phyloP scores from a whole-genome alignment of 768 basidiomycete genomes.

The Serendipita vermifera region DNA sequence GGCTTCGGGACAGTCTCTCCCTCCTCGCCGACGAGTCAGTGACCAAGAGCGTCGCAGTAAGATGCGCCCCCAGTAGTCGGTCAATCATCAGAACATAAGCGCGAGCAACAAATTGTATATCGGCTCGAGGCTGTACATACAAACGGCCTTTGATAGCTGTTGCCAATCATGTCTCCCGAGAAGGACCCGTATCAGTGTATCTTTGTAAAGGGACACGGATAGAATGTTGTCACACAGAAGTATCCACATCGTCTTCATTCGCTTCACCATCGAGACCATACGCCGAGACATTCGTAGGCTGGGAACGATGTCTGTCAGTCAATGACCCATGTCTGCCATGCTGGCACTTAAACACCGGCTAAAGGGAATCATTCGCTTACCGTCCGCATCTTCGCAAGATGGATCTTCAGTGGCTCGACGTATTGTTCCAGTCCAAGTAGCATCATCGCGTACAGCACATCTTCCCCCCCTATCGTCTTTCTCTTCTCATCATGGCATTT shows the following conservation, averaged over 20 bases:
- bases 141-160: too few species aligned
- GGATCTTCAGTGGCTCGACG: conserved; percentile 81
- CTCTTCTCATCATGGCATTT: conserved; percentile 88
- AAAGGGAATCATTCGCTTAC: conserved; percentile 26
- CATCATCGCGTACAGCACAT: conserved; percentile 90
- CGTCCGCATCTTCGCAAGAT: conserved; percentile 80
- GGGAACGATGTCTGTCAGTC: background rate
- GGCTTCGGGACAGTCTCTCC: too few species aligned
- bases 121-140: too few species aligned
- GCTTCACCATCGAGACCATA: background rate
- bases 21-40: too few species aligned
- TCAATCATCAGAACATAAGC: too few species aligned
- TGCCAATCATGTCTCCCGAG: too few species aligned
- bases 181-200: too few species aligned
- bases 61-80: too few species aligned
- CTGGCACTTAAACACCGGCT: background rate
- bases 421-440: conserved; percentile 92
- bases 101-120: too few species aligned
- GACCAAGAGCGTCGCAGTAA: too few species aligned
- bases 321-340: background rate
- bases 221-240: too few species aligned
- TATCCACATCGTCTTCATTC: background rate
- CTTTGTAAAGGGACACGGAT: too few species aligned
- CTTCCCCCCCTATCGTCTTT: conserved; percentile 96
- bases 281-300: background rate